Evolutionary conservation across 1,139 yeast genomes (phyloP).

Genomic region (Hansenula sp.): DNA sequence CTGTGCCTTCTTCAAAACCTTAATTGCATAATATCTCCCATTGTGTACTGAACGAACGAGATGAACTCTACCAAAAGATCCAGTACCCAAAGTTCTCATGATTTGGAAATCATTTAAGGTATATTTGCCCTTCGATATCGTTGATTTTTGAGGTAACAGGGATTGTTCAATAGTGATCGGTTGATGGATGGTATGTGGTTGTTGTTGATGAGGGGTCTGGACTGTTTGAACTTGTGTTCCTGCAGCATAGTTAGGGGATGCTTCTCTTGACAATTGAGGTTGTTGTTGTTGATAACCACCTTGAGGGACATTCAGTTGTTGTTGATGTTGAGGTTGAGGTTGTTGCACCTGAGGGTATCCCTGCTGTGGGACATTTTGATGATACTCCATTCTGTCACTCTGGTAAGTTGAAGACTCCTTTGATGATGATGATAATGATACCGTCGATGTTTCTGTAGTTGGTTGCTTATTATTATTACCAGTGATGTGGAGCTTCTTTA

Average conservation of each 20-base stretch:
- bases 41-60: constrained; percentile 90
- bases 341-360: constrained; percentile 5
- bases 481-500: constrained; percentile 15
- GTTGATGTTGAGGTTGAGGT: constrained; percentile 2
- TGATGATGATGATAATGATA: not conserved
- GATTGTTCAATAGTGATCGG: constrained; percentile 17
- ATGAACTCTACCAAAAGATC: constrained; percentile 96
- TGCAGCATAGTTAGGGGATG: not conserved
- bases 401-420: not conserved
- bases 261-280: not conserved
- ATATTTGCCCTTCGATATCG: constrained; percentile 84
- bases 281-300: not conserved
- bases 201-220: not conserved
- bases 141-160: constrained; percentile 35
- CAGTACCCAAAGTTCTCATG: constrained; percentile 92
- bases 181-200: not conserved
- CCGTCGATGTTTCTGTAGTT: not conserved
- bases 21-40: constrained; percentile 91
- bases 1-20: constrained; percentile 85
- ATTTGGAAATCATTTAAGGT: constrained; percentile 84
- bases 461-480: constrained; percentile 8
- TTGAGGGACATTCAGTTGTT: not conserved
- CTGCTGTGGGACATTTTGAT: constrained; percentile 6
- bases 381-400: constrained; percentile 6
- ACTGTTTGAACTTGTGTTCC: not conserved